These are phyloP conservation scores for Yarrowia galli DNA, from an alignment of 1,139 yeast species.

Conservation along the genomic window DNA sequence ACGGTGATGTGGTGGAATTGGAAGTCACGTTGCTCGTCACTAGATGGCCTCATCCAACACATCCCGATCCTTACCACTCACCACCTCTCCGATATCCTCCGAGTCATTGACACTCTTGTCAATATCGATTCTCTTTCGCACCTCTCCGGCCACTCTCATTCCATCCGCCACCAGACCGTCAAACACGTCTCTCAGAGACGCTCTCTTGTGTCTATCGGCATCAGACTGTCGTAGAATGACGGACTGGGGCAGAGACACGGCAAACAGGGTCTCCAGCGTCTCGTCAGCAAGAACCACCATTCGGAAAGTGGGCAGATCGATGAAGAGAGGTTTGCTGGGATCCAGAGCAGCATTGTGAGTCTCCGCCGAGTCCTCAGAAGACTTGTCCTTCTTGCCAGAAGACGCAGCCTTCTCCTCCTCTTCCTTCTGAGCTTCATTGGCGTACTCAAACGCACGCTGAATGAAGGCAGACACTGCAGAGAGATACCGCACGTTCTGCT, in stretches of 20 bases:
- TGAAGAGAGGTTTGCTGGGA: constrained; percentile 75
- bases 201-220: constrained; percentile 44
- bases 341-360: constrained; percentile 77
- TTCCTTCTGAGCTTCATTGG: constrained; percentile 67
- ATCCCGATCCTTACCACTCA: constrained; percentile 51
- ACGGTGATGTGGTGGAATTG: no score
- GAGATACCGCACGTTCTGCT: constrained; percentile 80
- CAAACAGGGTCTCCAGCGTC: constrained; percentile 83
- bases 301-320: constrained; percentile 87
- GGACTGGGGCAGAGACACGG: constrained; percentile 67
- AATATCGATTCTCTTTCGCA: constrained; percentile 80
- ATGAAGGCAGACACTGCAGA: constrained; percentile 88
- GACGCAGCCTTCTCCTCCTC: constrained; percentile 40
- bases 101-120: constrained; percentile 43
- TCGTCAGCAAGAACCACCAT: constrained; percentile 96
- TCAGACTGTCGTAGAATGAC: constrained; percentile 70
- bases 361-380: constrained; percentile 41
- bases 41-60: constrained; percentile 47
- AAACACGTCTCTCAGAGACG: constrained; percentile 64
- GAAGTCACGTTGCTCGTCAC: no score
- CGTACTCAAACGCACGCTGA: constrained; percentile 89
- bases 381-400: constrained; percentile 47
- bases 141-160: constrained; percentile 84
- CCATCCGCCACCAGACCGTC: constrained; percentile 94
- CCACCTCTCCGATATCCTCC: constrained; percentile 48